Evolutionary conservation across 305 asterid genomes (phyloP), one percentile per base, ranked within the genome.

Genomic region (Fraxinus ornus): DNA sequence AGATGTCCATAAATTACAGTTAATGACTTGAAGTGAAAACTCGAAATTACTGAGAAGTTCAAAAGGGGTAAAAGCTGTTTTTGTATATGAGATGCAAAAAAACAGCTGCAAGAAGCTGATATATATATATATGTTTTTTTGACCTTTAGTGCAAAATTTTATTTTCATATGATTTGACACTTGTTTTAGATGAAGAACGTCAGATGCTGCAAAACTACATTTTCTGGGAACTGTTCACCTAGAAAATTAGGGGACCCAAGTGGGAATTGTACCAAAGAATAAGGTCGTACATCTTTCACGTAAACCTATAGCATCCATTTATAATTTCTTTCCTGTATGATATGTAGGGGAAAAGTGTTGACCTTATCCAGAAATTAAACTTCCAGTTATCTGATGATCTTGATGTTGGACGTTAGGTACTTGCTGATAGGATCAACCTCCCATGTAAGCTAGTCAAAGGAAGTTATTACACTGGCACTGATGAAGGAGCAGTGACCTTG

Each of bases 371-470:
- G 66, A 22, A 82, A 55, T 55, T 60, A 72, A 72, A 52, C 41
- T 47, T 75, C 72, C 83, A 57, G 78, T 62, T 66, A 82, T 77
- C 78, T 78, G 81, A 75, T 81, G 77, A 64, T 83, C 79, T 76
- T 85, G 80, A 81, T 80, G 47, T 87, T 88, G 89, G 85, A 64
- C 88, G 83, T 79, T 87, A 96, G 99, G 98, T 96, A 82, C 99
- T 96, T 82, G 97, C 98, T 82, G 99, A 94, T 85, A 91, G 89
- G 88, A 88, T 96, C 86, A 91, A 90, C 89, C 94, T 96, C 85
- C 97, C 98, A 30, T 96, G 99, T 81, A 96, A 89, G 94, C 94
- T 96, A 75, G 98, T 96, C 72, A 96, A 94, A 85, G 99, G 99
- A 81, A 96, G 98, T 85, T 93, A 96, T 84, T 94, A 92, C 87